phyloP scores from a whole-genome alignment of 1,284 basidiomycete genomes.

The Marasmius oreades region DNA sequence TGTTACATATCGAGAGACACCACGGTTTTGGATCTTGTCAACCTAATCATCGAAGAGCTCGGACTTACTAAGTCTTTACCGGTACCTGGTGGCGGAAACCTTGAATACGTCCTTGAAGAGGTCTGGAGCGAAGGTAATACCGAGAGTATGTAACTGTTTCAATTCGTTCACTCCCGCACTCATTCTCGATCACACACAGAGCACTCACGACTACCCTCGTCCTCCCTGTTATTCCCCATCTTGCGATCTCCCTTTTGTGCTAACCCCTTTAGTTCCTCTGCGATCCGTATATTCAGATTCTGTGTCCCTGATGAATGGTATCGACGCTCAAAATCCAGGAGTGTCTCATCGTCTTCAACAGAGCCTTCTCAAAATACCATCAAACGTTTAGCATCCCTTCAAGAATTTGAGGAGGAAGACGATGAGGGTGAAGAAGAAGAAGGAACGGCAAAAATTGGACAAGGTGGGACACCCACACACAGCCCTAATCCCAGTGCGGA shows the following conservation, averaged over 20 bases:
- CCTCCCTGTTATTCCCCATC: constrained; percentile 35
- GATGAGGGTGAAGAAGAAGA: constrained; percentile 39
- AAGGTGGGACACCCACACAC: constrained; percentile 12
- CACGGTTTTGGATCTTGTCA: constrained; percentile 52
- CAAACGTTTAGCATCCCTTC: constrained; percentile 44
- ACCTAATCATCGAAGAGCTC: constrained; percentile 56
- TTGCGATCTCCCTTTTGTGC: constrained; percentile 32
- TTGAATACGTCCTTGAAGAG: constrained; percentile 70
- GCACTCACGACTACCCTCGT: constrained; percentile 36
- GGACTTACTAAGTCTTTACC: constrained; percentile 64
- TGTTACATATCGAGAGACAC: constrained; percentile 56
- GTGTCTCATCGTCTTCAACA: constrained; percentile 39
- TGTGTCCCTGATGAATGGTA: constrained; percentile 81
- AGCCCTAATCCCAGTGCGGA: constrained; percentile 27
- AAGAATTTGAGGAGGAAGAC: constrained; percentile 50
- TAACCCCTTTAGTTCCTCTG: constrained; percentile 37
- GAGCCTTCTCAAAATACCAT: constrained; percentile 52
- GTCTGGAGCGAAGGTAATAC: constrained; percentile 45
- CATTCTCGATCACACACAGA: constrained; percentile 23
- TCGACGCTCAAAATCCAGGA: constrained; percentile 59
- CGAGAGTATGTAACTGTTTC: constrained; percentile 42
- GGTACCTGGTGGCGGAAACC: constrained; percentile 53
- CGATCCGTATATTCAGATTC: constrained; percentile 47
- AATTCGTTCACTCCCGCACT: background rate
- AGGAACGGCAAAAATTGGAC: constrained; percentile 56